Base-by-base conservation (phyloP, 208 protist species). In the Wallacemonas sp. region DNA sequence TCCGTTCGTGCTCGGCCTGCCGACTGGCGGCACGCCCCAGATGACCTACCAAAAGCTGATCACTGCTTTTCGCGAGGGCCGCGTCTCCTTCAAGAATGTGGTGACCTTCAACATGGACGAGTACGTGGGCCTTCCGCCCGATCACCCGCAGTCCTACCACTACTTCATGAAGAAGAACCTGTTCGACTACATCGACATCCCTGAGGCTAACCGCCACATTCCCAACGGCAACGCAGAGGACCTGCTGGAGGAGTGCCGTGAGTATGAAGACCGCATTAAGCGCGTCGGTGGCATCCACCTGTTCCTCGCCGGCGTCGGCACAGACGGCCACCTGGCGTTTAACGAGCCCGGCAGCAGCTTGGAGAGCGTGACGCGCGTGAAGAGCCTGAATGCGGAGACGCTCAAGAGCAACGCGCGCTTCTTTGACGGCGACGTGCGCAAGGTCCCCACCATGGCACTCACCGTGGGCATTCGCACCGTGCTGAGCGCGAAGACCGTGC, bases 51-150 rank as follows among this genome's bases (percentile, higher is more conserved):
- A 97, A 81, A 73, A 80, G 16, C 86, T 98, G 12, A 93, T 98
- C 52, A 50, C 89, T 44, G 82, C 81, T 14, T 86, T 89, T 72
- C 82, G 95, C 57, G 82, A 84, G 42, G 91, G 92, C 23, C 75
- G 92, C 45, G 67, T 98, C 29, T 92, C 81, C 25, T 98, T 98
- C 72, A 85, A 94, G 67, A 52, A 98, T 62, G 94, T 98, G 1
- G 73, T 98, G 31, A 97, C 94, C 3, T 98, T 98, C 77, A 98
- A 98, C 79, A 98, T 98, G 97, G 97, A 98, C 62, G 97, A 98
- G 82, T 98, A 98, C 68, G 87, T 96, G 2, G 93, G 88, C 28
- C 75, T 97, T 8, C 84, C 92, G 0, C 57, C 72, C 10, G 87
- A 97, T 25, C 97, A 98, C 79, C 84, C 92, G 20, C 89, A 98